Conservation (phyloP, 2,329 filamentous ascomycete species). For the Sporothrix brunneoviolacea region DNA sequence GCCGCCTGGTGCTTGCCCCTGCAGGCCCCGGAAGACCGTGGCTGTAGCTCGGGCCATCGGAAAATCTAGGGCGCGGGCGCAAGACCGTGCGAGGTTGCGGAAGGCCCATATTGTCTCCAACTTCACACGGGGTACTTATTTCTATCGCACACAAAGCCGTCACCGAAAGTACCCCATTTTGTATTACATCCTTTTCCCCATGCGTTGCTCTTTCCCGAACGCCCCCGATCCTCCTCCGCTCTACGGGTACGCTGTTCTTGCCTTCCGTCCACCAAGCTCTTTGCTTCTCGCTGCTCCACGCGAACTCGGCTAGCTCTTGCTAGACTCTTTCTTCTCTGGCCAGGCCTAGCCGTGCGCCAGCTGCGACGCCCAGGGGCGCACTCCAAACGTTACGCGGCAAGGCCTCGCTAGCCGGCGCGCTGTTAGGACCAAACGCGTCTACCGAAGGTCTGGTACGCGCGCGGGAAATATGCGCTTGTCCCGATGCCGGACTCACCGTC, state of each 20-base stretch:
- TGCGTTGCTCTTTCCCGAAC: constrained; percentile 1
- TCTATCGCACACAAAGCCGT: not conserved
- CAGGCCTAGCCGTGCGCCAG: too few species aligned
- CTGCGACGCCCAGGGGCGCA: too few species aligned
- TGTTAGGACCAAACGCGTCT: too few species aligned
- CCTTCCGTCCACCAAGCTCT: not conserved
- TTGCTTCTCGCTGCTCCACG: too few species aligned
- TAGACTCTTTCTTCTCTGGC: too few species aligned
- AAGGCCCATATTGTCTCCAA: too few species aligned
- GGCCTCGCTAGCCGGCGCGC: too few species aligned
- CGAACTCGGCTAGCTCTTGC: too few species aligned
- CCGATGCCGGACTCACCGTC: constrained; percentile 14
- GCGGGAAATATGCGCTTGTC: constrained; percentile 6
- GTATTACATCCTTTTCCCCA: not conserved
- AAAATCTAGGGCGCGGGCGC: constrained; percentile 8
- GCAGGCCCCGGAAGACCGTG: constrained; percentile 1
- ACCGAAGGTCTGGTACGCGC: too few species aligned
- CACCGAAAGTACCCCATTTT: not conserved
- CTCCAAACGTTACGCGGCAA: too few species aligned
- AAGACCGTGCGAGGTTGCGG: not conserved
- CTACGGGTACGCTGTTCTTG: too few species aligned
- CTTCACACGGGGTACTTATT: not conserved
- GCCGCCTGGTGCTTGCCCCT: not conserved
- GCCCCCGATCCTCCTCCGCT: not conserved
- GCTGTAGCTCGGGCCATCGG: constrained; percentile 17